Conservation (phyloP, 176 grass and related monocot genomes). For the Cenchrus purpureus region DNA sequence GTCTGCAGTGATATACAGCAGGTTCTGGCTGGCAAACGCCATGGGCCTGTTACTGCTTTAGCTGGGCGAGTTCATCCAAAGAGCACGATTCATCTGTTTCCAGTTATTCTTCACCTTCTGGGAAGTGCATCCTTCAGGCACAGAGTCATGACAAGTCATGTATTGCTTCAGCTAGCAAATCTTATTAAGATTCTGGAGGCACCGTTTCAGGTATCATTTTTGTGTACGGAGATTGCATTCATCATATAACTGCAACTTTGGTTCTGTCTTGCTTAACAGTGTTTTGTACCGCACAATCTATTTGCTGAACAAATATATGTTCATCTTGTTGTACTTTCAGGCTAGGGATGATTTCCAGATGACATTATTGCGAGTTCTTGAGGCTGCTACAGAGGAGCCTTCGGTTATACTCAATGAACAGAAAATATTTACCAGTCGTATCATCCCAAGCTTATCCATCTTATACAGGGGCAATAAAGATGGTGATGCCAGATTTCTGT, state of each 20-base stretch:
- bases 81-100: conserved; percentile 83
- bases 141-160: conserved; percentile 72
- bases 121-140: conserved; percentile 88
- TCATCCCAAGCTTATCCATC: conserved; percentile 77
- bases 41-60: conserved; percentile 67
- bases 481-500: conserved; percentile 88
- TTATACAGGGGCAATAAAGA: conserved; percentile 96
- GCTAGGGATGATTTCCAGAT: conserved; percentile 98
- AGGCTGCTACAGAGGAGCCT: conserved; percentile 89
- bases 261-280: conserved; percentile 19
- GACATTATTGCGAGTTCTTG: conserved; percentile 78
- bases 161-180: conserved; percentile 88
- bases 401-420: conserved; percentile 71
- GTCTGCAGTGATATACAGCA: conserved; percentile 87
- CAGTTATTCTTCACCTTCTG: conserved; percentile 94
- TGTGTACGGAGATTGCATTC: conserved; percentile 12
- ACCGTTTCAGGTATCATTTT: conserved; percentile 73
- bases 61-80: conserved; percentile 77
- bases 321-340: conserved; percentile 57
- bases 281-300: conserved; percentile 18
- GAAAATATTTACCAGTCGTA: conserved; percentile 68
- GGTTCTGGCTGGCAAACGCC: conserved; percentile 87
- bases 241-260: conserved; percentile 22
- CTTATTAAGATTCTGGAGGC: conserved; percentile 90
- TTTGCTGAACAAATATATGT: conserved; percentile 19